Conservation (phyloP, 2,329 filamentous ascomycete genomes). For the Hypoxylon sp. region DNA sequence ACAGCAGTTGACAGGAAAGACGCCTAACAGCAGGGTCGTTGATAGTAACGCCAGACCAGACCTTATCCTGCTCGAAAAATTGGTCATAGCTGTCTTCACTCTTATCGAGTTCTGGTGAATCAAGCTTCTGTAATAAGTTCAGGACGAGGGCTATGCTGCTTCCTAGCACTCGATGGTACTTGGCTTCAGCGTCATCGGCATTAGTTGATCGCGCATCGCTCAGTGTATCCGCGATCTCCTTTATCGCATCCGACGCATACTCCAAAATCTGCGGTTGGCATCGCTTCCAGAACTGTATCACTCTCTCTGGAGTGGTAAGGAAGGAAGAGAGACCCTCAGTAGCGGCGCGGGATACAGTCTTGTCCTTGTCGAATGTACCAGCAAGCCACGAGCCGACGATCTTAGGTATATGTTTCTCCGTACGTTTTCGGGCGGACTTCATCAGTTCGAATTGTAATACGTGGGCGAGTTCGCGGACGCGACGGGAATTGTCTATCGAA, state of each 20-base stretch:
- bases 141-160: conserved; percentile 64
- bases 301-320: conserved; percentile 82
- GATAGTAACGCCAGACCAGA: conserved; percentile 73
- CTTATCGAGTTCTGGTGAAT: conserved; percentile 64
- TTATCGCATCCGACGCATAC: conserved; percentile 80
- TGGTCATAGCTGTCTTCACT: conserved; percentile 68
- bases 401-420: conserved; percentile 79
- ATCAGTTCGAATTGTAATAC: conserved; percentile 71
- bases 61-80: conserved; percentile 70
- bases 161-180: conserved; percentile 78
- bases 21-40: conserved; percentile 64
- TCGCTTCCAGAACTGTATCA: conserved; percentile 77
- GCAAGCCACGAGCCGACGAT: conserved; percentile 91
- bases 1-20: conserved; percentile 60
- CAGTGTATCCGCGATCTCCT: conserved; percentile 81
- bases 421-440: conserved; percentile 76
- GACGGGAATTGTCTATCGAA: conserved; percentile 87
- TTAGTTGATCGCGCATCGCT: conserved; percentile 90
- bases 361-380: conserved; percentile 87
- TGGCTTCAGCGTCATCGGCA: conserved; percentile 83
- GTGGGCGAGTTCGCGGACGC: conserved; percentile 89
- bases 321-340: conserved; percentile 78
- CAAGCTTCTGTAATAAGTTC: conserved; percentile 60
- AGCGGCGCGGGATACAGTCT: conserved; percentile 77
- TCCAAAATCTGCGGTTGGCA: conserved; percentile 84